Conservation (phyloP, 805 yeast species). For the Candida vaughaniae region DNA sequence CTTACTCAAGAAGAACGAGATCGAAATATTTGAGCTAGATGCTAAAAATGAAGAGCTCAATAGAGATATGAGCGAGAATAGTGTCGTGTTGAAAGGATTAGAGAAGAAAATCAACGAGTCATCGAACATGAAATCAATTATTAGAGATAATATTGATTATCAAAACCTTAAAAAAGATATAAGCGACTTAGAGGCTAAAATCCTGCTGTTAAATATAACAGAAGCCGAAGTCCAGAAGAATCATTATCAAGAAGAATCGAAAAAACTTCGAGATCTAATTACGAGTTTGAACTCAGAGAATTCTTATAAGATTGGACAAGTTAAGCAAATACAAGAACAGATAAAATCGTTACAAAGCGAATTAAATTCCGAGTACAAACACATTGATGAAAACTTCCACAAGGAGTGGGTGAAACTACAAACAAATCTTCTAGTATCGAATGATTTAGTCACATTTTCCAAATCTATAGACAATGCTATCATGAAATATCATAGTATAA, state of each 20-base stretch:
- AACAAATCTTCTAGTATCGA: slow-evolving; percentile 70
- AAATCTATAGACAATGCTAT: slow-evolving; percentile 90
- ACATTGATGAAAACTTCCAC: slow-evolving; percentile 62
- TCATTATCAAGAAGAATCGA: slow-evolving; percentile 59
- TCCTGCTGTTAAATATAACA: slow-evolving; percentile 47
- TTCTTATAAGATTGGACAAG: slow-evolving; percentile 82
- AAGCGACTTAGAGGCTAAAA: slow-evolving; percentile 31
- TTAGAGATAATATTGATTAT: slow-evolving; percentile 64
- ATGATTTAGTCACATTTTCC: slow-evolving; percentile 77
- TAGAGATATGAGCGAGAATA: slow-evolving; percentile 19
- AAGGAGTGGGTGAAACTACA: slow-evolving; percentile 74
- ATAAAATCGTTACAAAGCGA: slow-evolving; percentile 55
- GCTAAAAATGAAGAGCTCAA: slow-evolving; percentile 12
- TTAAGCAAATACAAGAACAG: slow-evolving; percentile 78
- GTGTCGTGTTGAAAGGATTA: slow-evolving; percentile 20
- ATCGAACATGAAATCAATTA: slow-evolving; percentile 57
- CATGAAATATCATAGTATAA: slow-evolving; percentile 85
- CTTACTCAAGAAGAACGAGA: slow-evolving; percentile 19
- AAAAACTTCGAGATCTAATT: slow-evolving; percentile 47
- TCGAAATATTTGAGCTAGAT: slow-evolving; percentile 24
- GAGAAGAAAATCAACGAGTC: slow-evolving; percentile 54
- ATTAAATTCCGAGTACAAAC: slow-evolving; percentile 65
- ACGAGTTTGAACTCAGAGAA: slow-evolving; percentile 58
- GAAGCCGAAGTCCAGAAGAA: slow-evolving; percentile 62
- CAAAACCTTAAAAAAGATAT: slow-evolving; percentile 44